Evolutionary conservation across 495 filamentous ascomycete species (phyloP).

Genomic region (Penicillium salamii): DNA sequence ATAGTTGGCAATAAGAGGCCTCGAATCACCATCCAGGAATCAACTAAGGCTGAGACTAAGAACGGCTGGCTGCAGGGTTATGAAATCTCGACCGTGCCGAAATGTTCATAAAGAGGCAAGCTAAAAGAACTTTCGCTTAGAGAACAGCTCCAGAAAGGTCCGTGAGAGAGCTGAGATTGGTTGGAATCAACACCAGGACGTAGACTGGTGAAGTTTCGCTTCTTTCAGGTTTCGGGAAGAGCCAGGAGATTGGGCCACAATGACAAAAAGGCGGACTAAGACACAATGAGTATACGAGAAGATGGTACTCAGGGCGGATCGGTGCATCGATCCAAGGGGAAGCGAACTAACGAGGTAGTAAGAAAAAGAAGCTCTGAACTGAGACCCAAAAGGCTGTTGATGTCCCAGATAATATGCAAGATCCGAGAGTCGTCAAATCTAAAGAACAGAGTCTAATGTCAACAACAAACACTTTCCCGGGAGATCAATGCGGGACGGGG

Average conservation of each 20-base stretch:
- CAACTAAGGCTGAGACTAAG: constrained; percentile 27
- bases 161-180: constrained; percentile 9
- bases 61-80: constrained; percentile 39
- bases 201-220: constrained; percentile 29
- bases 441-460: constrained; percentile 27
- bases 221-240: constrained; percentile 29
- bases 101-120: constrained; percentile 21
- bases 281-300: constrained; percentile 34
- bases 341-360: constrained; percentile 29
- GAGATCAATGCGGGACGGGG: constrained; percentile 18
- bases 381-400: constrained; percentile 26
- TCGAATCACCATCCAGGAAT: constrained; percentile 39
- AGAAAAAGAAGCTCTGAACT: constrained; percentile 14
- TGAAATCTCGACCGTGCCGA: constrained; percentile 24
- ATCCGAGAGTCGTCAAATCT: constrained; percentile 20
- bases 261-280: constrained; percentile 25
- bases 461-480: constrained; percentile 37
- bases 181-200: constrained; percentile 3
- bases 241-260: constrained; percentile 19
- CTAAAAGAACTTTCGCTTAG: constrained; percentile 18
- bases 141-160: not conserved
- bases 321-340: constrained; percentile 26
- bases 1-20: constrained; percentile 24
- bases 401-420: constrained; percentile 35
- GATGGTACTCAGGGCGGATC: constrained; percentile 23